These are phyloP conservation scores for Erucastrum elatum DNA, from an alignment of 345 rosid species.

Conservation along the genomic window DNA sequence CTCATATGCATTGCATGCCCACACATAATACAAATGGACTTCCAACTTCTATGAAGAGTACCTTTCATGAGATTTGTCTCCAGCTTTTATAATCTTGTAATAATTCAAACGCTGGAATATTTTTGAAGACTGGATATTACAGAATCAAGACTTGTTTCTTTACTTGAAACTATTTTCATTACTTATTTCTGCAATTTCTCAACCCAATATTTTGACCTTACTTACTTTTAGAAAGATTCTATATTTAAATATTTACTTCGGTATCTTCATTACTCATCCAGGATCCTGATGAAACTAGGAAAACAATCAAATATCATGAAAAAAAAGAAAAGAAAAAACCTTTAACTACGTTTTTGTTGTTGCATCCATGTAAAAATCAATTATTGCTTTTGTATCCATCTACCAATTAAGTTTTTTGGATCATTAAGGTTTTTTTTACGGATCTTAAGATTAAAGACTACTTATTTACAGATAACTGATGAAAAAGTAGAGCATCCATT, in stretches of 20 bases:
- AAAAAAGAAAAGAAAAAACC: not conserved
- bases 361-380: not conserved
- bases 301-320: not conserved
- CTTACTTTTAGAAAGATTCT: not conserved
- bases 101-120: not conserved
- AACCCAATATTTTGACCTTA: not conserved
- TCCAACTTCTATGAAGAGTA: not conserved
- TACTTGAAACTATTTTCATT: not conserved
- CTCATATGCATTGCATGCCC: not conserved
- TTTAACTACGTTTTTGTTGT: not conserved
- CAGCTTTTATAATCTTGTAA: not conserved
- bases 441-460: too few relatives aligned
- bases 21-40: slow-evolving; percentile 3
- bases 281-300: not conserved
- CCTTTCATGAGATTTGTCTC: slow-evolving; percentile 15
- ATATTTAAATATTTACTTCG: not conserved
- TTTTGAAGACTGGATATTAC: not conserved
- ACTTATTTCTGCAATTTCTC: not conserved
- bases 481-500: too few relatives aligned
- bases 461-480: too few relatives aligned
- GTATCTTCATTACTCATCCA: not conserved
- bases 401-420: too few relatives aligned
- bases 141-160: not conserved
- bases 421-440: too few relatives aligned
- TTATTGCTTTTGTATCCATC: too few relatives aligned